Evolutionary conservation across 768 basidiomycete species (phyloP).

Genomic region (Jaapia argillacea): DNA sequence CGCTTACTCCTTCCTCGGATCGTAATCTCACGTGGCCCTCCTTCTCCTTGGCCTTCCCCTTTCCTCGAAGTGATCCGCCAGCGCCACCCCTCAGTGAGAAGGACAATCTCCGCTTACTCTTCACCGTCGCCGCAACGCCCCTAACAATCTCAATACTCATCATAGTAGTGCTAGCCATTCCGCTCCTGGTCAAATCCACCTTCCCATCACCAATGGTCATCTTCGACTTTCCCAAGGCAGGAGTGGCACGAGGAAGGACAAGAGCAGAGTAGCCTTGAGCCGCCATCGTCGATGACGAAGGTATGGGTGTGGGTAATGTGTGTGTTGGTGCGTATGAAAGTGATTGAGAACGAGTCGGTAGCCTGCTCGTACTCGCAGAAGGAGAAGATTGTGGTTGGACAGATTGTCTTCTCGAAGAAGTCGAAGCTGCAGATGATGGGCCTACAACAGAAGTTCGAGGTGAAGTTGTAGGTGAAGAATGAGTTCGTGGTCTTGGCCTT

Average conservation of each 20-base stretch:
- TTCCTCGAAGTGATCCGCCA: slow-evolving; percentile 8
- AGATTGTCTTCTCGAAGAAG: too few relatives aligned
- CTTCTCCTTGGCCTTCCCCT: slow-evolving; percentile 3
- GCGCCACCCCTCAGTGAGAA: too few relatives aligned
- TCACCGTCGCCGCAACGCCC: slow-evolving; percentile 23
- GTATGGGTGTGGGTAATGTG: slow-evolving; percentile 22
- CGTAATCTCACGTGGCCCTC: slow-evolving; percentile 7
- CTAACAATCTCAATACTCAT: slow-evolving; percentile 72
- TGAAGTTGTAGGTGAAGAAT: too few relatives aligned
- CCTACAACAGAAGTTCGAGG: too few relatives aligned
- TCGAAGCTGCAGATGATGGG: too few relatives aligned
- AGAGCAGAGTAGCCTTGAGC: slow-evolving; percentile 29
- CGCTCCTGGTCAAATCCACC: slow-evolving; percentile 65
- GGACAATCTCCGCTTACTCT: slow-evolving; percentile 8
- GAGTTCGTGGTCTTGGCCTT: too few relatives aligned
- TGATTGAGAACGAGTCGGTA: too few relatives aligned
- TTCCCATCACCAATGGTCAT: slow-evolving; percentile 31
- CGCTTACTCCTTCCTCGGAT: background rate
- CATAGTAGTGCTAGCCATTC: slow-evolving; percentile 84
- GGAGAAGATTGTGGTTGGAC: too few relatives aligned
- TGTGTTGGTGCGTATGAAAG: too few relatives aligned
- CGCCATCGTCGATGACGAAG: slow-evolving; percentile 10
- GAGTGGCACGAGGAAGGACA: slow-evolving; percentile 34
- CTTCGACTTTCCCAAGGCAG: slow-evolving; percentile 26
- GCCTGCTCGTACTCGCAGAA: too few relatives aligned